Percentiles rank a stretch among this genome's conserved stretches.
These are phyloP conservation scores for Daphne laureola DNA, from an alignment of 441 rosid genomes.

Conservation along the genomic window DNA sequence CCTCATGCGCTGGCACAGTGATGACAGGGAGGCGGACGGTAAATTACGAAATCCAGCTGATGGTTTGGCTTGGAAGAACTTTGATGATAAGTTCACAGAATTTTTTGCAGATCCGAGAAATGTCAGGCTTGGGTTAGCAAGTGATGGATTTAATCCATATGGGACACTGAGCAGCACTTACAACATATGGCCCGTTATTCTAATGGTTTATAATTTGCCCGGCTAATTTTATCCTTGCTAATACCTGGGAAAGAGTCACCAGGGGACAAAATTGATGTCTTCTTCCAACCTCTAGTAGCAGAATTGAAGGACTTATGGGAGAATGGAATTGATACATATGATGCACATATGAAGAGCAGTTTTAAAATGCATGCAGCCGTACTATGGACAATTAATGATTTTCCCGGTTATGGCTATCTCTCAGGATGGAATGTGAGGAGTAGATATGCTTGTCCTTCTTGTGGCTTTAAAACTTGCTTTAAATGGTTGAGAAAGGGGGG, in stretches of 20 bases:
- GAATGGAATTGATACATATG: too few species aligned
- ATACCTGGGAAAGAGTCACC: too few species aligned
- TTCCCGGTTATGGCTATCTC: too few species aligned
- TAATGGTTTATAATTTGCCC: neutral
- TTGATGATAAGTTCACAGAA: neutral
- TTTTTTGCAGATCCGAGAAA: neutral
- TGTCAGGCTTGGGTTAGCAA: neutral
- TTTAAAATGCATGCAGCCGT: too few species aligned
- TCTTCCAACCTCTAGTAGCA: too few species aligned
- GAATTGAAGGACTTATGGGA: too few species aligned
- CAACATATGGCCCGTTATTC: neutral
- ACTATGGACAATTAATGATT: too few species aligned
- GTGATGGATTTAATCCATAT: neutral
- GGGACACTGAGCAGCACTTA: neutral
- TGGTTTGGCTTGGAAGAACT: neutral
- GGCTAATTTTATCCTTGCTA: neutral
- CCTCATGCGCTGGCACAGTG: neutral
- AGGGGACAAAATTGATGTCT: too few species aligned
- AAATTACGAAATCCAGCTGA: neutral
- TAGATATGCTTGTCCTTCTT: neutral
- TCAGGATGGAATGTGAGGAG: too few species aligned
- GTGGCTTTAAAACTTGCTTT: neutral
- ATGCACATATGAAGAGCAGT: too few species aligned
- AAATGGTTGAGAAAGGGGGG: neutral
- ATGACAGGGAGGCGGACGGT: neutral